Conservation (phyloP, 2,329 filamentous ascomycete genomes). For the Passalora sequoiae region DNA sequence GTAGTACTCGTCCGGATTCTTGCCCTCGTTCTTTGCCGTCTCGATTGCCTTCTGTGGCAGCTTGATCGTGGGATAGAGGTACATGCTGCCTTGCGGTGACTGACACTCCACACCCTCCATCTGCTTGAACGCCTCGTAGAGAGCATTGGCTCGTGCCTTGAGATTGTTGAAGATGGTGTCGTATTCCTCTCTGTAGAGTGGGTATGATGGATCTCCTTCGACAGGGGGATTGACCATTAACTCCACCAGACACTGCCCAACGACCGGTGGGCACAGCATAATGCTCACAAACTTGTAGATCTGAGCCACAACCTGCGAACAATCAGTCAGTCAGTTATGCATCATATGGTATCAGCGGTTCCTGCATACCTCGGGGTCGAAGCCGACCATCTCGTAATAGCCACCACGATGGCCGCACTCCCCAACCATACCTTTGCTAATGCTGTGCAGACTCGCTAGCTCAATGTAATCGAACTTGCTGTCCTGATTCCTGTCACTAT, state of each 20-base stretch:
- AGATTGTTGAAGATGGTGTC: constrained; percentile 74
- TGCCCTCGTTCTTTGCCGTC: constrained; percentile 67
- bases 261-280: constrained; percentile 89
- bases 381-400: constrained; percentile 93
- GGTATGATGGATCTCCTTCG: constrained; percentile 75
- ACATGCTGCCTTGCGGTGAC: constrained; percentile 91
- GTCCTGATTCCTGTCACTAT: constrained; percentile 54
- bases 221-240: constrained; percentile 95
- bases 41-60: constrained; percentile 70
- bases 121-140: constrained; percentile 82
- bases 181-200: constrained; percentile 81
- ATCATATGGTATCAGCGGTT: too few species aligned
- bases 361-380: constrained; percentile 55
- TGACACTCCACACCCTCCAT: constrained; percentile 97
- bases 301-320: constrained; percentile 70
- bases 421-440: constrained; percentile 98
- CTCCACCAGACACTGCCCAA: constrained; percentile 94
- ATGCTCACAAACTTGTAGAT: constrained; percentile 99
- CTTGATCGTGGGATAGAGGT: constrained; percentile 92
- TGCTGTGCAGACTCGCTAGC: constrained; percentile 84
- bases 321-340: too few species aligned
- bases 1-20: constrained; percentile 87
- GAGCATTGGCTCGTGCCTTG: constrained; percentile 70
- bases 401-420: constrained; percentile 97
- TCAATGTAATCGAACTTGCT: constrained; percentile 80